Evolutionary conservation across 495 filamentous ascomycete genomes (phyloP), one percentile per base, ranked within the genome.

Genomic region (Margaritispora aquatica): DNA sequence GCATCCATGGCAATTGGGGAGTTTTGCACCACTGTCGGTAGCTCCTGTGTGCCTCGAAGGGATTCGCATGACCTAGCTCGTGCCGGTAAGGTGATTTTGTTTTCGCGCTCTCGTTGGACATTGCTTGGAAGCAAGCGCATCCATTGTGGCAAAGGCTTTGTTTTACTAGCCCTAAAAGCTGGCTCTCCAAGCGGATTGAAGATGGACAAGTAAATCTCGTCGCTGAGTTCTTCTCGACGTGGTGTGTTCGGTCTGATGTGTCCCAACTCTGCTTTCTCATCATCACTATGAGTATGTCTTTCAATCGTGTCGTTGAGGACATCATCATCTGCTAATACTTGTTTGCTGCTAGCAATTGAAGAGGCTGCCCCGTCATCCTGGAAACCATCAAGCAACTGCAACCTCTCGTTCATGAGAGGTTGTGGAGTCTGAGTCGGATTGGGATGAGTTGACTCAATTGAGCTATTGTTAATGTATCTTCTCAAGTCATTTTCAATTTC

Each of bases 131-230:
- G 67, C 49, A 72, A 61, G 29, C 61, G 67, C 73, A 79, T 77
- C 73, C 73, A 78, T 22, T 58, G 60, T 7, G 76, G 75, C n/a
- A 78, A 70, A 8, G 74, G 70, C 55, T 78, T 80, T 13, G 73
- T 74, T 47, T 69, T 69, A 17, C 72, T 70, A 0, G 75, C 74
- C 54, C 59, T 70, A 54, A 80, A 80, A 8, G 70, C 56, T 26
- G 70, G 68, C 27, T 65, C 55, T 10, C 68, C 68, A 8, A 78
- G 22, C 1, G 76, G 76, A 55, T 79, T 71, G 19, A 65, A 26
- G 26, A 77, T 69, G 15, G 72, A 74, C 0, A 77, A 68, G 57
- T 74, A 78, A 17, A 76, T 65, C 4, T 68, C 63, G 19, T 20
- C 19, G 19, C n/a, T n/a, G n/a, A n/a, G n/a, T n/a, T n/a, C n/a